Base-by-base conservation (phyloP, 495 filamentous ascomycete species). In the Astrothelium subdiscretum region DNA sequence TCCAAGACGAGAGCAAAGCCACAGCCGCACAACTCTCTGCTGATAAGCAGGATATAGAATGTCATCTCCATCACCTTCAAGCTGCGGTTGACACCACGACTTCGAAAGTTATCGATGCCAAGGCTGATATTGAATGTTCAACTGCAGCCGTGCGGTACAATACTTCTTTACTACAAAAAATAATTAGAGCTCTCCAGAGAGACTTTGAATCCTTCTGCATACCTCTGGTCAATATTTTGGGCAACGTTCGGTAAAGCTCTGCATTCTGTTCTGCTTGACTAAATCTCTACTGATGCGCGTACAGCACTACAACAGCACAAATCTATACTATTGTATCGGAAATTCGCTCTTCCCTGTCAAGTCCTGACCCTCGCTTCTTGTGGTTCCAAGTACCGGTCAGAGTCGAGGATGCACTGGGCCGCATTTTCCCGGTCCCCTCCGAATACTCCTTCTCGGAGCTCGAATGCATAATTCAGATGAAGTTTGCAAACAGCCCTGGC, bases 351-450 rank as follows among this genome's bases (percentile, higher is more conserved):
- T 48, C 42, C 3, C 8, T 48, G 8, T 18, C 5, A 10, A 20
- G 11, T 8, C 8, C 18, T n/a, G 63, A 66, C 26, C 35, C 44
- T 3, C 32, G 40, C 3, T 32, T 29, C 6, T 66, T 68, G 11
- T 70, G 48, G 60, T 63, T 65, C 35, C 66, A 71, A 58, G 31
- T 40, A 0, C 63, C 66, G 6, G 11, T 71, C 22, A 62, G 12
- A 24, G 57, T 71, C 5, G 68, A 71, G 31, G 66, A 70, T 35
- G 63, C 68, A 5, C 59, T 71, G n/a, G 64, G 63, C 12, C 42
- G 59, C 31, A 59, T 62, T 31, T 51, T 71, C 18, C 65, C 63
- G 1, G 24, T 71, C 2, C 65, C 65, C 4, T 68, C 68, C 3
- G 69, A 70, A 42, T 71, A 71, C 18, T 8, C 5, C 18, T 48